phyloP scores from a whole-genome alignment of 805 yeast genomes.

The Tetrapisispora pingtungensis region DNA sequence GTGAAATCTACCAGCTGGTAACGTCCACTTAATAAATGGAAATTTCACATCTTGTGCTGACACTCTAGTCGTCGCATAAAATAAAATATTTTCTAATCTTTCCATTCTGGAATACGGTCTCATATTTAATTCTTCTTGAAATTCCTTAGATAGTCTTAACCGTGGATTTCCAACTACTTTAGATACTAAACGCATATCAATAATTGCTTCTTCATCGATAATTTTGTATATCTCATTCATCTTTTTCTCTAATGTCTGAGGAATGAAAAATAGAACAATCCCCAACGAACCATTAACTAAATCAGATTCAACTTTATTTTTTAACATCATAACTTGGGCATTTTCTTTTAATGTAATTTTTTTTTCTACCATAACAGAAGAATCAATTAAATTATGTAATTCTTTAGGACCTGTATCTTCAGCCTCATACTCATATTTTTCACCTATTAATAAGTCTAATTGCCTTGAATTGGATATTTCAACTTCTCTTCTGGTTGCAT shows the following conservation, averaged over 20 bases:
- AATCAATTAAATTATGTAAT: conserved; percentile 35
- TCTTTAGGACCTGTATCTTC: conserved; percentile 32
- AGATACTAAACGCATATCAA: conserved; percentile 28
- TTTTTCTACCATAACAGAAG: conserved; percentile 61
- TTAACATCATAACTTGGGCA: conserved; percentile 91
- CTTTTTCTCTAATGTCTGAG: conserved; percentile 18
- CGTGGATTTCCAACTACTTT: conserved; percentile 22
- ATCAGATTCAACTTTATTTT: conserved; percentile 55
- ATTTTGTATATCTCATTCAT: conserved; percentile 18
- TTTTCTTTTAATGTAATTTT: conserved; percentile 58
- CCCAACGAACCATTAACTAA: conserved; percentile 93
- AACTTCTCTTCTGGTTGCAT: conserved; percentile 80
- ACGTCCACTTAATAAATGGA: conserved; percentile 30
- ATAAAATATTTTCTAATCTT: conserved; percentile 12
- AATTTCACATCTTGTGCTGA: conserved; percentile 12
- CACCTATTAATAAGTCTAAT: conserved; percentile 41
- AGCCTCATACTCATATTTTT: conserved; percentile 36
- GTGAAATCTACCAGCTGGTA: conserved; percentile 18
- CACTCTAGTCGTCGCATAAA: conserved; percentile 12
- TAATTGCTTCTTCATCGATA: conserved; percentile 21
- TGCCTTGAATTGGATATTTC: conserved; percentile 56
- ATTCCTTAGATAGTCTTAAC: conserved; percentile 18
- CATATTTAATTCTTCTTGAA: conserved; percentile 17
- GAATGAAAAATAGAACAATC: conserved; percentile 38
- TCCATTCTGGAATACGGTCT: conserved; percentile 13